Percentiles rank a stretch among this genome's conserved stretches.
Evolutionary conservation across 2,329 filamentous ascomycete genomes (phyloP).

Genomic region (Raffaelea ambrosiae): DNA sequence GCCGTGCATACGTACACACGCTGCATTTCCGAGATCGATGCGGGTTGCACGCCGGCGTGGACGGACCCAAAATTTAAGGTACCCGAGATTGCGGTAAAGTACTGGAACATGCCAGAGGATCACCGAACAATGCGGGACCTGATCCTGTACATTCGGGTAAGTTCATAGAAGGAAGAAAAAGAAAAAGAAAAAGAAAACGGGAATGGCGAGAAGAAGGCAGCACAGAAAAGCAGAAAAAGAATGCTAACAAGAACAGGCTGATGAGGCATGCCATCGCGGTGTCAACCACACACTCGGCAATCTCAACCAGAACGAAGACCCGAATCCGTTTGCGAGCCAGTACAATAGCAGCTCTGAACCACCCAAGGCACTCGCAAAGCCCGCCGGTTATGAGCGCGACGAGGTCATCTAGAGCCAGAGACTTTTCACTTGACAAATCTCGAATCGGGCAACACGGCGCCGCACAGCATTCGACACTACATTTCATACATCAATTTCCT

Average conservation of each 20-base stretch:
- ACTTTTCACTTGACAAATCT: too few species aligned
- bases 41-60: slow-evolving; percentile 79
- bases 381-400: slow-evolving; percentile 71
- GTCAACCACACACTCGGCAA: slow-evolving; percentile 95
- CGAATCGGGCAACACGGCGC: too few species aligned
- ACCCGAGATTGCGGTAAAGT: slow-evolving; percentile 81
- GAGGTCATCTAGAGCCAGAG: slow-evolving; percentile 55
- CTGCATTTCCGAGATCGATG: slow-evolving; percentile 78
- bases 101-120: slow-evolving; percentile 90
- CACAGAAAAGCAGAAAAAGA: neutral
- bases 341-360: slow-evolving; percentile 62
- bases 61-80: slow-evolving; percentile 58
- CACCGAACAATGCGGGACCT: slow-evolving; percentile 77
- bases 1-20: slow-evolving; percentile 93
- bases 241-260: slow-evolving; percentile 11
- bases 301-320: slow-evolving; percentile 73
- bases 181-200: neutral
- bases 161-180: neutral
- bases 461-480: neutral
- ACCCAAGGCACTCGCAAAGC: slow-evolving; percentile 58
- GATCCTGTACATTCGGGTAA: slow-evolving; percentile 85
- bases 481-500: neutral
- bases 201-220: neutral
- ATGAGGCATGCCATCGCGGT: slow-evolving; percentile 79
- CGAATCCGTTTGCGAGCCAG: slow-evolving; percentile 82